Conservation (phyloP, 2,329 filamentous ascomycete species). For the Leptographium lundbergii region DNA sequence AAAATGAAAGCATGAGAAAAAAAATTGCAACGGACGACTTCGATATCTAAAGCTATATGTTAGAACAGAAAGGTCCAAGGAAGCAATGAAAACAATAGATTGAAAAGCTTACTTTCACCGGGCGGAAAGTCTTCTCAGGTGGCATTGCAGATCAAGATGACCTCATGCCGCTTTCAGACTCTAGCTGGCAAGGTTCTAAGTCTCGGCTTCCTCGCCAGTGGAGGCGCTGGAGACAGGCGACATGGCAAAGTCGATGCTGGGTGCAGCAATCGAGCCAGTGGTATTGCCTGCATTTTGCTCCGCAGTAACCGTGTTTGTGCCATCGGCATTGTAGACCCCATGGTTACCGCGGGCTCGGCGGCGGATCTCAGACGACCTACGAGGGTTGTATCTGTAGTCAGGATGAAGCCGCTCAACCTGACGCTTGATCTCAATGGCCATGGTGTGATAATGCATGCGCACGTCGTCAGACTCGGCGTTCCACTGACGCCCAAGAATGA, state of each 20-base stretch:
- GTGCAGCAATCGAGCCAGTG: neutral
- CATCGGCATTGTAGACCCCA: neutral
- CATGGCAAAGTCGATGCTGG: neutral
- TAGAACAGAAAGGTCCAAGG: no score
- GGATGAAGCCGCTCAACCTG: slow-evolving; percentile 20
- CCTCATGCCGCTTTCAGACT: neutral
- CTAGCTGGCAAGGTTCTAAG: neutral
- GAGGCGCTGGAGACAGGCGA: neutral
- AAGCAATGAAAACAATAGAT: neutral
- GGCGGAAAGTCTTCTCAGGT: neutral
- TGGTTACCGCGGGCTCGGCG: slow-evolving; percentile 5
- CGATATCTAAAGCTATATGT: no score
- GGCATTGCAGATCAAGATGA: neutral
- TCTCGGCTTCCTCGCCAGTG: neutral
- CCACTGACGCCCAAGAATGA: slow-evolving; percentile 24
- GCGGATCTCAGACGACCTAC: slow-evolving; percentile 15
- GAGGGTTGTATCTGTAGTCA: slow-evolving; percentile 26
- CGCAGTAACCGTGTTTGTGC: neutral
- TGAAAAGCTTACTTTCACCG: neutral
- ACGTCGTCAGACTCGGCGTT: slow-evolving; percentile 19
- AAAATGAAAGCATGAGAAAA: neutral
- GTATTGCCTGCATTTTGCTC: neutral
- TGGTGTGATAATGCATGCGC: slow-evolving; percentile 19
- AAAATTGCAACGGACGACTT: no score
- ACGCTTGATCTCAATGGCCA: slow-evolving; percentile 19